Percentiles rank a stretch among this genome's conserved stretches.
Evolutionary conservation across 257 asterid genomes (phyloP).

Genomic region (Solanum lycopersicoides): DNA sequence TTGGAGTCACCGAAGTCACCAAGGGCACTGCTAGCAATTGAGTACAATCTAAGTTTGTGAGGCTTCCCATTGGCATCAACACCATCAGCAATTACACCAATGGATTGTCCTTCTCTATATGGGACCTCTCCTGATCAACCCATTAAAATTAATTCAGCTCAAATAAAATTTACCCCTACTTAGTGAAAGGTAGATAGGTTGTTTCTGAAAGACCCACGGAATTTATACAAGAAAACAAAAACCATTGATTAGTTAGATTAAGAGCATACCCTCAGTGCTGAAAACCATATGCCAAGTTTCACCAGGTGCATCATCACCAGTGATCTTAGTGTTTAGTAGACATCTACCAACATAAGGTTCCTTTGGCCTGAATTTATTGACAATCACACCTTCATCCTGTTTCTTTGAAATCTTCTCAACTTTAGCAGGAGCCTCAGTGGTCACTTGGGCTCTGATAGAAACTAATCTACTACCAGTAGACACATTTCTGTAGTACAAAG

Average conservation of each 20-base stretch:
- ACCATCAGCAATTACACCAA: constrained; percentile 92
- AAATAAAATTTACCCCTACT: neutral
- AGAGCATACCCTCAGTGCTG: constrained; percentile 69
- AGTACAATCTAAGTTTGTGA: constrained; percentile 87
- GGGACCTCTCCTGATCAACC: constrained; percentile 57
- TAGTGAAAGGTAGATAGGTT: neutral
- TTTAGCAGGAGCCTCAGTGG: constrained; percentile 92
- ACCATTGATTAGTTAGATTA: neutral
- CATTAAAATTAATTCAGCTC: neutral
- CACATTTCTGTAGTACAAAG: constrained; percentile 49
- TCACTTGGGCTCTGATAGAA: constrained; percentile 77
- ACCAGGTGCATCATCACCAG: constrained; percentile 97
- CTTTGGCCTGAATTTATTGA: constrained; percentile 87
- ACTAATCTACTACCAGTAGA: constrained; percentile 28
- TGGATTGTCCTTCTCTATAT: constrained; percentile 91
- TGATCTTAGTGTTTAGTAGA: constrained; percentile 95
- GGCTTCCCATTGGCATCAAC: constrained; percentile 91
- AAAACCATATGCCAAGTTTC: constrained; percentile 99
- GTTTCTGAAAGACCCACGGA: neutral
- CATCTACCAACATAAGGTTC: constrained; percentile 64
- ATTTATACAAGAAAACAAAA: neutral
- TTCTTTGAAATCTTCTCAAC: constrained; percentile 71
- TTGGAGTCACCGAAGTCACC: constrained; percentile 98
- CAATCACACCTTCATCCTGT: constrained; percentile 75
- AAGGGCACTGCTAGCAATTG: constrained; percentile 95